phyloP scores from a whole-genome alignment of 2,329 filamentous ascomycete genomes.

The Waltergamsia citrina region DNA sequence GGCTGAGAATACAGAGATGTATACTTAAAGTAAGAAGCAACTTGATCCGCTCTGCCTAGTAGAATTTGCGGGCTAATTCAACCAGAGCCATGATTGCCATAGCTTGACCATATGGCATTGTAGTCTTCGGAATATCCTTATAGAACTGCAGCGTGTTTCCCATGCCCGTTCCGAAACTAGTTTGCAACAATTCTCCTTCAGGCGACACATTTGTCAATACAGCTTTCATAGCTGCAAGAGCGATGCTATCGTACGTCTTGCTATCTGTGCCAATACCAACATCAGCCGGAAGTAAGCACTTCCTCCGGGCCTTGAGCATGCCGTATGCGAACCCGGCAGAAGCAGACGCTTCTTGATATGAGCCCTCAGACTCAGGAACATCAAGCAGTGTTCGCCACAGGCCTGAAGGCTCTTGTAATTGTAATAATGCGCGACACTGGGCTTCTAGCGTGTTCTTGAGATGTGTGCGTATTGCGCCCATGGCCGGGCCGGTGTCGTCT shows the following conservation, averaged over 20 bases:
- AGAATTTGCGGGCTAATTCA: no score
- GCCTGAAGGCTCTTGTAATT: constrained; percentile 50
- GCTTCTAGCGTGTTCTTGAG: constrained; percentile 55
- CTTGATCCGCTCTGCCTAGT: no score
- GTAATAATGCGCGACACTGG: constrained; percentile 56
- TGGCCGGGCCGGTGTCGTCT: constrained; percentile 42
- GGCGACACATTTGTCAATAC: constrained; percentile 56
- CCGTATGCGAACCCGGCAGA: constrained; percentile 76
- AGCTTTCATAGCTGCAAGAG: constrained; percentile 55
- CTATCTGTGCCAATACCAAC: no score
- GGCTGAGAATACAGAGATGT: no score
- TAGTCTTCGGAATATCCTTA: constrained; percentile 64
- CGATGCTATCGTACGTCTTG: constrained; percentile 46
- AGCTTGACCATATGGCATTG: constrained; percentile 77
- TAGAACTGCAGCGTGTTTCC: constrained; percentile 64
- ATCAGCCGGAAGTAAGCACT: constrained; percentile 57
- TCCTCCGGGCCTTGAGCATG: constrained; percentile 63
- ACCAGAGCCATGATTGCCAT: constrained; percentile 78
- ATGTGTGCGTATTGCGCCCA: constrained; percentile 52
- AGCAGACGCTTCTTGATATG: constrained; percentile 67
- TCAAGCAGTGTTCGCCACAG: constrained; percentile 71
- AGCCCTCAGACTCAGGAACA: constrained; percentile 53
- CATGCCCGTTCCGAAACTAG: constrained; percentile 74
- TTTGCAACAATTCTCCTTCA: constrained; percentile 61
- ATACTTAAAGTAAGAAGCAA: no score